Evolutionary conservation across 148 eudicot genomes (phyloP).

Genomic region (Spergularia bocconei): DNA sequence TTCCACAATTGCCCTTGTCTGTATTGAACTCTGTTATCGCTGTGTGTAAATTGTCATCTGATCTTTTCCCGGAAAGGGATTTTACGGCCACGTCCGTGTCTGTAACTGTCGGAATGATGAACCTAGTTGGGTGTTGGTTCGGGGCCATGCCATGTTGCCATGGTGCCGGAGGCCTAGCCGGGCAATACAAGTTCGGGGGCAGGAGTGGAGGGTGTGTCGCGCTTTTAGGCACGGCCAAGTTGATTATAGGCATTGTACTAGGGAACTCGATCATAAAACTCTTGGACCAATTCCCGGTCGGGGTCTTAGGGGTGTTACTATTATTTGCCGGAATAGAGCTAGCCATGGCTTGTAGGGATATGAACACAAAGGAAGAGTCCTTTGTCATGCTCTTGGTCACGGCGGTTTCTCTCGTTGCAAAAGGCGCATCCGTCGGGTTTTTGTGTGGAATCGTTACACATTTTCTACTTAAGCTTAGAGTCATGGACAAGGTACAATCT

Average conservation of each 20-base stretch:
- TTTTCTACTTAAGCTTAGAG: slow-evolving; percentile 55
- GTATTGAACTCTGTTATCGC: slow-evolving; percentile 87
- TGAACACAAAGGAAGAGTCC: slow-evolving; percentile 58
- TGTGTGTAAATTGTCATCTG: slow-evolving; percentile 67
- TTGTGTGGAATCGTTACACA: slow-evolving; percentile 60
- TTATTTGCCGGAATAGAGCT: slow-evolving; percentile 85
- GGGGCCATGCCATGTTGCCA: slow-evolving; percentile 93
- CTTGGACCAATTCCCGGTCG: slow-evolving; percentile 71
- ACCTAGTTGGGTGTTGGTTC: slow-evolving; percentile 86
- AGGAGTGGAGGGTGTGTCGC: slow-evolving; percentile 89
- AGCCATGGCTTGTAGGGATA: slow-evolving; percentile 79
- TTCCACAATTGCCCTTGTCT: slow-evolving; percentile 79
- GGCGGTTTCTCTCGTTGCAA: slow-evolving; percentile 66
- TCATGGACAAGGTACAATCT: slow-evolving; percentile 33
- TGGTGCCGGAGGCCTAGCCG: slow-evolving; percentile 96
- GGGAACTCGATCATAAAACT: slow-evolving; percentile 68
- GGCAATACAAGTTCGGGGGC: slow-evolving; percentile 92
- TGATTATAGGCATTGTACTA: slow-evolving; percentile 56
- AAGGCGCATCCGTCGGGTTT: slow-evolving; percentile 75
- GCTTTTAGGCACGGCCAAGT: slow-evolving; percentile 57
- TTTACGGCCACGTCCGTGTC: slow-evolving; percentile 75
- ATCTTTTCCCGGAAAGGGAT: slow-evolving; percentile 61
- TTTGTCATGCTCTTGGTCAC: slow-evolving; percentile 73
- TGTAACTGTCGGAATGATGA: slow-evolving; percentile 71
- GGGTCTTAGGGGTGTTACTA: slow-evolving; percentile 69